These are phyloP conservation scores for Fusarium chaquense DNA, from an alignment of 2,329 filamentous ascomycete species.

Conservation along the genomic window DNA sequence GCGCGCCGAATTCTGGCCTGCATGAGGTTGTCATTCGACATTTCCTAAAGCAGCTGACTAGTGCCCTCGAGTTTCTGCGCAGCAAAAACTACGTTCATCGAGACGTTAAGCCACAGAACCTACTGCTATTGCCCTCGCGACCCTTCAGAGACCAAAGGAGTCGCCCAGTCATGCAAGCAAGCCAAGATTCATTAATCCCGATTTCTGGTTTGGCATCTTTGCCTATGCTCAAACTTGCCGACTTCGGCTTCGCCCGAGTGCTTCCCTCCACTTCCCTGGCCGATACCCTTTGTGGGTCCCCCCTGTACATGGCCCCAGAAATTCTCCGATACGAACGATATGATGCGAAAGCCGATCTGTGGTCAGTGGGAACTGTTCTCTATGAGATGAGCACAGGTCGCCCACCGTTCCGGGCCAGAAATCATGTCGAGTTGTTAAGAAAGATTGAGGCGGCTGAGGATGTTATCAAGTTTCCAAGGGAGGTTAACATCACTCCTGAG, in stretches of 20 bases:
- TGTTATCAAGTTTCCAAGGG: conserved; percentile 82
- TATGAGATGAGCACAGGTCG: conserved; percentile 95
- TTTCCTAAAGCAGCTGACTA: conserved; percentile 94
- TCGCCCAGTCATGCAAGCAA: conserved; percentile 77
- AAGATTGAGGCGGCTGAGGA: conserved; percentile 93
- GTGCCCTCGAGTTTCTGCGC: conserved; percentile 89
- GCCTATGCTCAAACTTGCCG: conserved; percentile 96
- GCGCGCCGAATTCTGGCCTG: conserved; percentile 82
- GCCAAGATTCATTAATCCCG: conserved; percentile 83
- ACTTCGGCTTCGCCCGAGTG: conserved; percentile 97
- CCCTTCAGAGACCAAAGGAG: conserved; percentile 70
- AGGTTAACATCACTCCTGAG: conserved; percentile 76
- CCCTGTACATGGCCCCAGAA: conserved; percentile 98
- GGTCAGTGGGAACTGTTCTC: conserved; percentile 95
- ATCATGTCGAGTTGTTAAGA: conserved; percentile 92
- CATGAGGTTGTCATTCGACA: conserved; percentile 97
- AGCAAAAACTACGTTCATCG: conserved; percentile 91
- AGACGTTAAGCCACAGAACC: conserved; percentile 97
- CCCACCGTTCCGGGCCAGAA: conserved; percentile 90
- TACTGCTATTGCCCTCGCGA: conserved; percentile 86
- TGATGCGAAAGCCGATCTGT: conserved; percentile 95
- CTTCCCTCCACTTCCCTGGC: conserved; percentile 91
- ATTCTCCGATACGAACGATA: conserved; percentile 98
- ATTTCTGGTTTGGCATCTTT: conserved; percentile 83
- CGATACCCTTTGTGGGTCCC: conserved; percentile 95